A percentile compares a stretch with the other conserved stretches of the same genome.
phyloP scores from a whole-genome alignment of 768 basidiomycete genomes.

The Trametes cinnabarina region DNA sequence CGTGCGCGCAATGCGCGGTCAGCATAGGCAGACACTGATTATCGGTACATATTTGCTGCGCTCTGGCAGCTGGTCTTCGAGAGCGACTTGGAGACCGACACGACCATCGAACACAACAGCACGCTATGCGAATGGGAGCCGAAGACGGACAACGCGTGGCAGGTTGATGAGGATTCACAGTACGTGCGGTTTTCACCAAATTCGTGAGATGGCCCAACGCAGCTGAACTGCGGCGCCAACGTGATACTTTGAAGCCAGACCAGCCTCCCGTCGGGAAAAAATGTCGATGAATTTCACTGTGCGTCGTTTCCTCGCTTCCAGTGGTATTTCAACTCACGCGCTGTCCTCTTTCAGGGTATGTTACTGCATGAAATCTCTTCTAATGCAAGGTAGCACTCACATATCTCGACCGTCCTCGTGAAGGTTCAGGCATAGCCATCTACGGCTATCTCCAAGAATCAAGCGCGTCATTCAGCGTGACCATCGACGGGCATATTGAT shows the following conservation, averaged over 20 bases:
- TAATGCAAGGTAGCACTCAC: too few species aligned
- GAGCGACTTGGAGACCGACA: not conserved
- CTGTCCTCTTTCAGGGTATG: too few species aligned
- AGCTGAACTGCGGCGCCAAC: too few species aligned
- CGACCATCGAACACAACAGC: not conserved
- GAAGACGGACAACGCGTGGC: not conserved
- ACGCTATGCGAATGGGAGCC: conserved; percentile 4
- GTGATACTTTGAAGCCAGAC: not conserved
- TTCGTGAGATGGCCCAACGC: too few species aligned
- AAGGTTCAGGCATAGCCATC: conserved; percentile 10
- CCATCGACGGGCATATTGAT: conserved; percentile 7
- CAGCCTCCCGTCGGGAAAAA: not conserved
- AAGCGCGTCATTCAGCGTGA: conserved; percentile 11
- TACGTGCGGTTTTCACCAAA: not conserved
- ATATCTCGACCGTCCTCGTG: not conserved
- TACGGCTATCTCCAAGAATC: conserved; percentile 8
- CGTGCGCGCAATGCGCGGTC: not conserved
- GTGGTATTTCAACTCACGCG: too few species aligned
- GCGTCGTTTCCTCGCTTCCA: not conserved
- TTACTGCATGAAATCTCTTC: too few species aligned
- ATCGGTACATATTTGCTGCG: too few species aligned
- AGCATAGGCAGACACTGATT: too few species aligned
- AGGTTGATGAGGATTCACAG: not conserved
- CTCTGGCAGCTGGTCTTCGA: conserved; percentile 8
- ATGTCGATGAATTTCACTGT: conserved; percentile 15